phyloP scores from a whole-genome alignment of 768 basidiomycete species.

The Hygrophoropsis aurantiaca region DNA sequence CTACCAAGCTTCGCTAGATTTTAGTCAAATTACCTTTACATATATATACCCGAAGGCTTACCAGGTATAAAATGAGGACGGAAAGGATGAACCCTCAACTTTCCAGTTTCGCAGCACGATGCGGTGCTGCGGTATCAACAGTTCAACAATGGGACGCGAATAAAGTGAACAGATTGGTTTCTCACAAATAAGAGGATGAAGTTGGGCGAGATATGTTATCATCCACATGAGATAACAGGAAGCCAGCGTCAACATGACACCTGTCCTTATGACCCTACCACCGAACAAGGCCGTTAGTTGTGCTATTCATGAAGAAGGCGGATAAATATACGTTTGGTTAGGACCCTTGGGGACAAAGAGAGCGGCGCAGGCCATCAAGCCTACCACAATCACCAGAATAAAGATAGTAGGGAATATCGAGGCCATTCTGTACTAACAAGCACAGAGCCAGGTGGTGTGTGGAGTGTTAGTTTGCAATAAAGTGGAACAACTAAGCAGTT shows the following conservation, averaged over 20 bases:
- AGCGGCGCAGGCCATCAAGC: conserved; percentile 62
- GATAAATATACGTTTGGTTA: conserved; percentile 85
- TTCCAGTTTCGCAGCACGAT: conserved; percentile 12
- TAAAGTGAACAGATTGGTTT: conserved; percentile 1
- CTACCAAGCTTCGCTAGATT: too few relatives aligned
- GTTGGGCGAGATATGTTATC: conserved; percentile 93
- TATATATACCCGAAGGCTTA: conserved; percentile 15
- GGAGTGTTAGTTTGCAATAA: too few relatives aligned
- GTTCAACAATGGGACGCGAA: conserved; percentile 1
- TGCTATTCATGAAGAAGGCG: too few relatives aligned
- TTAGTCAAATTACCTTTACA: too few relatives aligned
- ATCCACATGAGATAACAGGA: conserved; percentile 97
- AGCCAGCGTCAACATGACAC: conserved; percentile 71
- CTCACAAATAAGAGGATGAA: conserved; percentile 87
- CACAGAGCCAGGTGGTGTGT: too few relatives aligned
- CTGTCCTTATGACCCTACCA: conserved; percentile 85
- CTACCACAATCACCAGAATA: conserved; percentile 62
- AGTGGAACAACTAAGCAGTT: too few relatives aligned
- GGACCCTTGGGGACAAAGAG: conserved; percentile 82
- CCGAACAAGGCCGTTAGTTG: too few relatives aligned
- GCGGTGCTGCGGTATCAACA: conserved; percentile 16
- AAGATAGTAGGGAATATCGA: conserved; percentile 70
- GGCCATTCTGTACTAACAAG: conserved; percentile 51
- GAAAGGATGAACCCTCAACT: not conserved
- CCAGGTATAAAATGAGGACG: conserved; percentile 19